Base-by-base conservation (phyloP, 805 yeast species). In the Monosporozyma aquatica region DNA sequence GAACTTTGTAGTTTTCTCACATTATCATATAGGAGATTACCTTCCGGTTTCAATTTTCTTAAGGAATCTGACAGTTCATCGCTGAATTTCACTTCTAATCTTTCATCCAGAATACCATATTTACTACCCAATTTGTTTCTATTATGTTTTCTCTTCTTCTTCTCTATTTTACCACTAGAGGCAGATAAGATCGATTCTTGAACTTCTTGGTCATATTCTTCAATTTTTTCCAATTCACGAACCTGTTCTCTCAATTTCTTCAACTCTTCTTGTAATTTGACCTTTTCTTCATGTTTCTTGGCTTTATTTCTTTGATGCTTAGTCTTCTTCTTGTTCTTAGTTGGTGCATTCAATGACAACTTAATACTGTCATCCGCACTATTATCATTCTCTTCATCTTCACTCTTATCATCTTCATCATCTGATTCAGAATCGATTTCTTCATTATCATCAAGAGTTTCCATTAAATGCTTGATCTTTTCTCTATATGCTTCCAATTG, bases 11-110 rank as follows among this genome's bases (percentile, higher is more conserved):
- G 61, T 47, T 75, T 75, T 61, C 80, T 73, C 78, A 90, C 78
- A 45, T 87, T 80, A 58, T 89, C 97, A 49, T 80, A 78, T 36
- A 87, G 69, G 44, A 86, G 66, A 59, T 82, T 85, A 14, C 97
- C 97, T 66, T 92, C 98, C 0, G 97, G 92, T 58, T 76, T 84
- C 56, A 92, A 67, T 48, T 78, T 75, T 61, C 96, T 76, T 53
- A 92, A 69, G 13, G 95, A 84, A 54, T 84, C 94, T 26, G 82
- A 78, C 49, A 92, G 71, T 63, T 92, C 98, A 57, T 86, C 90
- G 21, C 94, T 76, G 41, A 92, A 73, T 65, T 92, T 90, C 22
- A 92, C 82, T 54, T 90, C 82, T 29, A 78, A 50, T 9, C 70
- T 67, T 17, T 68, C 69, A 27, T 71, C 71, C 28, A 70, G 53